Base-by-base conservation (phyloP, 2,329 filamentous ascomycete genomes). In the Aureobasidium sp. region DNA sequence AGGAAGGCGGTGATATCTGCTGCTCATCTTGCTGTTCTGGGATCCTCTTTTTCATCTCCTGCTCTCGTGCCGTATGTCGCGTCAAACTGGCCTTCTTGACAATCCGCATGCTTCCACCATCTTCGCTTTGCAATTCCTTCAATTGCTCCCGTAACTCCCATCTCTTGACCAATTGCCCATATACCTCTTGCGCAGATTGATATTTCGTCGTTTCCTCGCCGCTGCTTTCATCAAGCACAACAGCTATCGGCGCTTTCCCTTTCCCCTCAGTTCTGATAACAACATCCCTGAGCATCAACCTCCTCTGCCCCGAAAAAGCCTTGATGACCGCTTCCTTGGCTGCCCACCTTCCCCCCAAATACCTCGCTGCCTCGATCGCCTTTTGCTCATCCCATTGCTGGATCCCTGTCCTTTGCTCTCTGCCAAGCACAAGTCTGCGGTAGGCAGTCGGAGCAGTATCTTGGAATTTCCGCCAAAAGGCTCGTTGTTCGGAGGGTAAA, bases 321-420 rank as follows among this genome's bases (percentile, higher is more conserved):
- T 81, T 81, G 51, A 79, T 76, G 36, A 74, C 73, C 15, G 79
- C 79, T 71, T 81, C 79, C 67, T 81, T 81, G n/a, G 79, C 79
- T 15, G 79, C 79, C 70, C 77, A 81, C 67, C 78, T 78, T 6
- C 17, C n/a, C 4, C n/a, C 39, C 7, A 42, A 11, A 20, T 42
- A 36, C 3, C 27, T 31, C 8, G 17, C 41, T 44, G 25, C 39
- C 14, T 45, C 15, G 1, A 15, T 7, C 6, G 51, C 36, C 29
- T 3, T 27, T 41, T 41, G 12, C 20, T 17, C 14, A 25, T 37
- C 51, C 36, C 37, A 48, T 45, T 45, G 42, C 11, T 27, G 9
- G 27, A 9, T n/a, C n/a, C 9, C 31, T 11, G 15, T n/a, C 8
- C 5, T 25, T 22, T 12, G 12, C 4, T 22, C 25, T 6, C 42